Evolutionary conservation across 495 filamentous ascomycete species (phyloP), one percentile per base, ranked within the genome.

Genomic region (Margaritispora aquatica): DNA sequence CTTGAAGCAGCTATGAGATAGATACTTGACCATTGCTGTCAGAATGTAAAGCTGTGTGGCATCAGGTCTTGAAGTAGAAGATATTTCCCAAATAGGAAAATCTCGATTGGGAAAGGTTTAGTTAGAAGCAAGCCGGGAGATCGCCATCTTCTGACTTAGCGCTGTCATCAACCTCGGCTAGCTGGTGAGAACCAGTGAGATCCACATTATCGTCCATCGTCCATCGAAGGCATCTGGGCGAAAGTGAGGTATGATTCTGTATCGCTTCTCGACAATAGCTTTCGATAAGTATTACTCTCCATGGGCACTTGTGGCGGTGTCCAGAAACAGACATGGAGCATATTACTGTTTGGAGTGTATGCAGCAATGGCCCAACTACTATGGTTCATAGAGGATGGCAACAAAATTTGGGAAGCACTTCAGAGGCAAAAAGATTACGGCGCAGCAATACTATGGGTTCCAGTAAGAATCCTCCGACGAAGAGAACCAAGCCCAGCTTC

Each of bases 321-420:
- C n/a, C 29, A 5, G 29, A 13, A 34, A 13, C 29, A 34, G 29
- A 34, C 5, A 60, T 60, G 57, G 57, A 60, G 2, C 54, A 22
- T 36, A 21, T 34, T 29, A 51, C 22, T 26, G 23, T 57, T 13
- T 48, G 58, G 19, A 24, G 22, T 10, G 49, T 49, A 21, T 1
- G 0, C 8, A 34, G 17, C 8, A 2, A 44, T 44, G 38, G 55
- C 19, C 54, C 60, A 10, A 17, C 38, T 8, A 31, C 58, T 23
- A 51, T 36, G n/a, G 46, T 62, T 24, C 54, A 62, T 31, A 57
- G 48, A 20, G 59, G 59, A 26, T 62, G 59, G 60, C 15, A 22
- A 19, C 1, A 23, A 24, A 20, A 41, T 9, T 10, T 7, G 23
- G 51, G 26, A 50, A n/a, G n/a, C n/a, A n/a, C n/a, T n/a, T n/a